Base-by-base conservation (phyloP, 176 grass and related monocot species). In the Puya raimondii region DNA sequence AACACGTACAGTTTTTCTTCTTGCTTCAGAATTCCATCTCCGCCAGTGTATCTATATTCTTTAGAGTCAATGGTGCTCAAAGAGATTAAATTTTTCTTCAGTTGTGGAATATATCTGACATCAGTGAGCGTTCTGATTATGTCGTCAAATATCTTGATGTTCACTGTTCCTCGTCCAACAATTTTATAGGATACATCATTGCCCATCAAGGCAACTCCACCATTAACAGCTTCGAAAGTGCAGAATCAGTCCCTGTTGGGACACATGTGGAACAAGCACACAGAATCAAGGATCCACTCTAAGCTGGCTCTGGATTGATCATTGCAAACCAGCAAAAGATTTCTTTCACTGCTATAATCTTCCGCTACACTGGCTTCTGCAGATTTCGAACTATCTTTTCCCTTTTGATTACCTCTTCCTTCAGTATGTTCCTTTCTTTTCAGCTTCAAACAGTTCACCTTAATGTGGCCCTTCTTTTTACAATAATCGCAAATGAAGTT, bases 81-180 rank as follows among this genome's bases (percentile, higher is more conserved):
- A 10, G 64, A 70, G 9, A 81, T 70, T 1, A 81, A 53, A 15
- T 64, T 81, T 4, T 29, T 81, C 1, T 2, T 64, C 47, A 75
- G 2, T 14, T 14, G 0, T 14, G 5, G 52, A 42, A 72, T 4
- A 14, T 57, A 58, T 7, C 59, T 11, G 4, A 82, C 67, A 21
- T 77, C 10, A 25, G 22, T 49, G 7, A 79, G 64, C 5, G 52
- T 69, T 14, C 48, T 48, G 1, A 53, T 23, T 0, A 69, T 29
- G 0, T 51, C 21, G 27, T 84, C 70, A 69, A 14, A 15, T 2
- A 73, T 69, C 64, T 64, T 72, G 3, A 84, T 73, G 7, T 63
- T 14, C 23, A 74, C 2, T 0, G 13, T 15, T 11, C 67, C 59
- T 59, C 64, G 56, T 1, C 7, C 12, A 16, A 66, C 29, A 5